Evolutionary conservation across 495 filamentous ascomycete genomes (phyloP), one percentile per base, ranked within the genome.

Genomic region (Trichoderma asperelloides): DNA sequence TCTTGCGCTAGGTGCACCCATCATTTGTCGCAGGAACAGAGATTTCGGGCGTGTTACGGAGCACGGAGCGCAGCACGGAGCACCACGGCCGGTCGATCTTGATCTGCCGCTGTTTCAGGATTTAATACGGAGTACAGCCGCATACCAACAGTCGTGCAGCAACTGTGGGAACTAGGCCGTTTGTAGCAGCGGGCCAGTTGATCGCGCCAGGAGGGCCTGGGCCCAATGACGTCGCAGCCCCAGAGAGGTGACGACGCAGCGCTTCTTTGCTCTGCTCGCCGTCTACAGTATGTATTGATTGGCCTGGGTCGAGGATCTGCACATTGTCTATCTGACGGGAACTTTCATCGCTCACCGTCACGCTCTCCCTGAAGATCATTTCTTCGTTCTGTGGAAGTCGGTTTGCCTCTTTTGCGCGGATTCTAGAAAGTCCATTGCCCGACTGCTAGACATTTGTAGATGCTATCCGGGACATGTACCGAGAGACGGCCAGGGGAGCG

Each of bases 51-150:
- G 55, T 60, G 55, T 60, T 30, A 60, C 25, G 55, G 55, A 30
- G 55, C 55, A 60, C 55, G 55, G 55, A 60, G 55, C 55, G 33
- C 33, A 37, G 33, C 33, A 37, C 33, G 33, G 33, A 37, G 33
- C 33, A 37, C 13, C 23, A 62, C 57, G 57, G 23, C 57, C 39
- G 62, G 62, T 64, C 21, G 62, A 64, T 64, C 62, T 64, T 64
- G 62, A 64, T 64, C 62, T 64, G 62, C 40, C 62, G n/a, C 21
- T 43, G 62, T 64, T 64, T 64, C 62, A 64, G 62, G 62, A 64
- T 64, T 41, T 12, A 9, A 63, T 18, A 57, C 49, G 49, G 49
- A 57, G n/a, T 25, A 47, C 43, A 47, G 49, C n/a, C 55, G 55
- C 23, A 60, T 60, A 30, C 25, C 55, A 60, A 60, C 27, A 1